A percentile compares a stretch with the other conserved stretches of the same genome.
Evolutionary conservation across 1,284 basidiomycete genomes (phyloP).

Genomic region (Puccinia novopanici): DNA sequence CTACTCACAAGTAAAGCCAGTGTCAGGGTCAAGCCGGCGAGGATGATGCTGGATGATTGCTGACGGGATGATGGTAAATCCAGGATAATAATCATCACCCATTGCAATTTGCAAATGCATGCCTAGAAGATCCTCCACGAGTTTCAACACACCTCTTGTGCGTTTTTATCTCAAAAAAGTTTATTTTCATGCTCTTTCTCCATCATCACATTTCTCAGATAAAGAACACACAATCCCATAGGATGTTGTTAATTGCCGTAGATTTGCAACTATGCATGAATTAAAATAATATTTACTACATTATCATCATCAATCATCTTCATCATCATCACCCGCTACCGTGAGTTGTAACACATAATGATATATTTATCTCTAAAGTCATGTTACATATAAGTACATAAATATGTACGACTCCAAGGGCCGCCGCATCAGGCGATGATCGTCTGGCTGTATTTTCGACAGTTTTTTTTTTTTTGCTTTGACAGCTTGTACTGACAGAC

Average conservation of each 20-base stretch:
- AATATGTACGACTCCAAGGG: not conserved
- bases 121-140: no score
- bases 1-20: conserved; percentile 24
- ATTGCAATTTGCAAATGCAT: not conserved
- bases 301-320: not conserved
- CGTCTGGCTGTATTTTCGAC: conserved; percentile 31
- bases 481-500: conserved; percentile 19
- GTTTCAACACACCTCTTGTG: not conserved
- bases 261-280: not conserved
- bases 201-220: conserved; percentile 15
- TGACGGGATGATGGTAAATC: conserved; percentile 18
- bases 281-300: not conserved
- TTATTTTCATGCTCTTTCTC: not conserved
- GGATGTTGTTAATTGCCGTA: not conserved
- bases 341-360: no score
- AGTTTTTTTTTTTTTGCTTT: not conserved
- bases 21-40: conserved; percentile 11
- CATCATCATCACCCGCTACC: conserved; percentile 18
- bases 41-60: conserved; percentile 27
- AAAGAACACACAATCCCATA: conserved; percentile 15
- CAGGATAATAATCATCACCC: not conserved
- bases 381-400: not conserved
- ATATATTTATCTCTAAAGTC: not conserved
- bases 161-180: no score
- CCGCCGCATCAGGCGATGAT: conserved; percentile 42